Conservation (phyloP, 139 green algal species). For the Chlamydomonas asymmetrica region DNA sequence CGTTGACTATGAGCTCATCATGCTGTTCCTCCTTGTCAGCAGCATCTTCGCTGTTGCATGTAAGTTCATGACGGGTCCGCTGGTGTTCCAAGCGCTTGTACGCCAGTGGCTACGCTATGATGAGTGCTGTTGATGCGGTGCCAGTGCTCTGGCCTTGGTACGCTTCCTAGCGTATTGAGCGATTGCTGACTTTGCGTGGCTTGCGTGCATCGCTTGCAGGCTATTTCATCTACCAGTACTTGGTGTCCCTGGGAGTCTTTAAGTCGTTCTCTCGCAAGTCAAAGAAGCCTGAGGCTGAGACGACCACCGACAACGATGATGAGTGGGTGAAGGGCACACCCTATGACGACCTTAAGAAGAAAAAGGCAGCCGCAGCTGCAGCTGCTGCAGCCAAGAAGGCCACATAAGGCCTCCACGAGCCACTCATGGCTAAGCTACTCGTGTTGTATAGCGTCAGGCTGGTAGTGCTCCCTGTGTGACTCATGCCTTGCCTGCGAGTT, state of each 20-base stretch:
- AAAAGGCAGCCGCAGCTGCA: slow-evolving; percentile 8
- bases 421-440: too few relatives aligned
- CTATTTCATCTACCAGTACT: background rate
- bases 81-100: too few relatives aligned
- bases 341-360: slow-evolving; percentile 47
- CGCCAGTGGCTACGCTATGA: too few relatives aligned
- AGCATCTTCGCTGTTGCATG: slow-evolving; percentile 40
- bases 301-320: slow-evolving; percentile 36
- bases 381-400: slow-evolving; percentile 10
- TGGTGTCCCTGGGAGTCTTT: background rate
- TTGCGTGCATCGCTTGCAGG: too few relatives aligned
- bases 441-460: too few relatives aligned
- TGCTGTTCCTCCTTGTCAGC: slow-evolving; percentile 53
- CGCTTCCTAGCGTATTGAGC: too few relatives aligned
- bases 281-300: slow-evolving; percentile 5
- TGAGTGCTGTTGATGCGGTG: too few relatives aligned
- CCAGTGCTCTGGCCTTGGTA: too few relatives aligned
- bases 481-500: too few relatives aligned
- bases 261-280: background rate
- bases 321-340: slow-evolving; percentile 72
- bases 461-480: too few relatives aligned
- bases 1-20: slow-evolving; percentile 71
- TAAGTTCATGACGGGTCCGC: slow-evolving; percentile 35
- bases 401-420: too few relatives aligned
- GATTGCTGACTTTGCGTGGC: too few relatives aligned